These are phyloP conservation scores for Yamadazyma insecticola DNA, from an alignment of 805 yeast genomes.

Conservation along the genomic window DNA sequence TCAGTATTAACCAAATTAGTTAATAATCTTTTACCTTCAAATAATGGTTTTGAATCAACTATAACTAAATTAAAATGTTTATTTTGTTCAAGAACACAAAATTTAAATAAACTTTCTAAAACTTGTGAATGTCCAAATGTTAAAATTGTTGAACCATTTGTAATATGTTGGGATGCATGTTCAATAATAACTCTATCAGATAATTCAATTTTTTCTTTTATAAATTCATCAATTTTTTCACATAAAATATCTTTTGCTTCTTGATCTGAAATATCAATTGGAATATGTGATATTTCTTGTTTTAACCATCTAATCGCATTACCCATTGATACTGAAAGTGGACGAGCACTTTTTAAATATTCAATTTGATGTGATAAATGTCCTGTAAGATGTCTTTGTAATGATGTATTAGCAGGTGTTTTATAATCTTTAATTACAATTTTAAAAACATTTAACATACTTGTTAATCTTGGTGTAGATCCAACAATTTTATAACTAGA, in stretches of 20 bases:
- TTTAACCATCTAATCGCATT: constrained; percentile 96
- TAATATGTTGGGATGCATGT: constrained; percentile 72
- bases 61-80: constrained; percentile 74
- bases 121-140: constrained; percentile 90
- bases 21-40: constrained; percentile 84
- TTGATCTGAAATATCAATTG: constrained; percentile 64
- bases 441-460: constrained; percentile 82
- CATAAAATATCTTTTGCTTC: constrained; percentile 64
- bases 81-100: constrained; percentile 55
- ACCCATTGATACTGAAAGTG: constrained; percentile 92
- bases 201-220: constrained; percentile 78
- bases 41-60: constrained; percentile 90
- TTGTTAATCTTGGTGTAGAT: constrained; percentile 76
- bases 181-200: constrained; percentile 81
- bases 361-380: constrained; percentile 92
- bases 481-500: constrained; percentile 88
- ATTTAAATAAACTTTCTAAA: constrained; percentile 65
- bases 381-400: constrained; percentile 82
- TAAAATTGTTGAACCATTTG: constrained; percentile 70
- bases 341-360: constrained; percentile 84
- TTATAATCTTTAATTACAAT: constrained; percentile 71
- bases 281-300: constrained; percentile 81
- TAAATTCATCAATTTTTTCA: constrained; percentile 71
- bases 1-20: constrained; percentile 50
- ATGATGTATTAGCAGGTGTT: constrained; percentile 81